Evolutionary conservation across 148 eudicot species (phyloP).

Genomic region (Camellia sinensis): DNA sequence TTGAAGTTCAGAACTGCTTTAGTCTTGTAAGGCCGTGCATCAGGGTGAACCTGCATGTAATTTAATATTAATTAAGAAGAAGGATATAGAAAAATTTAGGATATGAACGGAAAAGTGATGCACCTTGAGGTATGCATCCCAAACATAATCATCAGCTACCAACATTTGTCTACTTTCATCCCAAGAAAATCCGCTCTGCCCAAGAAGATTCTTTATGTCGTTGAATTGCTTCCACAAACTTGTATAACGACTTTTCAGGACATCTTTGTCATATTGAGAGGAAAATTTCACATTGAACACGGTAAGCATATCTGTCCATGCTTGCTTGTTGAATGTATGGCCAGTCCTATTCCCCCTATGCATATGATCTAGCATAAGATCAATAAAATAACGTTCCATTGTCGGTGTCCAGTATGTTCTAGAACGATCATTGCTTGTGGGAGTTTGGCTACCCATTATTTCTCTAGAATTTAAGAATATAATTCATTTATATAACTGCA

Average conservation of each 20-base stretch:
- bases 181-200: conserved; percentile 39
- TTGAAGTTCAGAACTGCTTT: conserved; percentile 27
- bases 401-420: conserved; percentile 39
- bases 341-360: conserved; percentile 41
- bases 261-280: conserved; percentile 39
- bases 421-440: conserved; percentile 27
- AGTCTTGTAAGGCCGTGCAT: conserved; percentile 34
- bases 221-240: conserved; percentile 41
- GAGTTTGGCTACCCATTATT: conserved; percentile 28
- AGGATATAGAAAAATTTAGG: not conserved
- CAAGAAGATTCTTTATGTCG: conserved; percentile 31
- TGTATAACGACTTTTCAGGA: conserved; percentile 34
- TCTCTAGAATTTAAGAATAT: not conserved
- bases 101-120: not conserved
- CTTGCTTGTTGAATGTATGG: conserved; percentile 40
- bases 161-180: conserved; percentile 33
- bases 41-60: conserved; percentile 31
- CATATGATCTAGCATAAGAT: conserved; percentile 43
- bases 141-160: conserved; percentile 37
- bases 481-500: conserved; percentile 11
- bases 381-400: conserved; percentile 37
- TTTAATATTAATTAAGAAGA: not conserved
- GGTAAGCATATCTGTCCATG: conserved; percentile 36
- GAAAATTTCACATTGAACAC: conserved; percentile 33
- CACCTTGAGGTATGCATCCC: conserved; percentile 41